A percentile compares a stretch with the other conserved stretches of the same genome.
These are phyloP conservation scores for Cucumis sativus DNA, from an alignment of 306 rosid species.

Conservation along the genomic window DNA sequence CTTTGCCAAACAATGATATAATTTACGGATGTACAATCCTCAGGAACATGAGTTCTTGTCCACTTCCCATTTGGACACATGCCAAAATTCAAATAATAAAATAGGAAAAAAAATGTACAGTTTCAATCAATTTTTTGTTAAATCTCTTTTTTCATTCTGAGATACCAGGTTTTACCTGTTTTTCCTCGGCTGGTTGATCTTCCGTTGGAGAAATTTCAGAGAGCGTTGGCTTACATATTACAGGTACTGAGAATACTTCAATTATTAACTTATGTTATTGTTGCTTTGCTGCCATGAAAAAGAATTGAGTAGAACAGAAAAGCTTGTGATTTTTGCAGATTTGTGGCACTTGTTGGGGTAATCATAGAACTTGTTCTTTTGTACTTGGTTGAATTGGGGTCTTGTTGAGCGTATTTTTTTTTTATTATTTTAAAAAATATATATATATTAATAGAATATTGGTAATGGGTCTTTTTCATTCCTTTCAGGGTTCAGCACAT, in stretches of 20 bases:
- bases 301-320: neutral
- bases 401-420: neutral
- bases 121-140: neutral
- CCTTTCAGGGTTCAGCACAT: slow-evolving; percentile 91
- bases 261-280: neutral
- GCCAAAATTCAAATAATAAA: neutral
- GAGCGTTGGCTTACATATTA: slow-evolving; percentile 87
- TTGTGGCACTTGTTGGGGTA: neutral
- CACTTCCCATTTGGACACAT: neutral
- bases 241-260: slow-evolving; percentile 47
- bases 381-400: neutral
- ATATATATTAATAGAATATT: neutral
- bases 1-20: neutral
- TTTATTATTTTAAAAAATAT: no score
- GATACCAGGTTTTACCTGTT: slow-evolving; percentile 81
- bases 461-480: neutral
- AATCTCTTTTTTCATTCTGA: slow-evolving; percentile 5
- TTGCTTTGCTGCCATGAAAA: neutral
- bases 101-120: neutral
- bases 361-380: neutral
- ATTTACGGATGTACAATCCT: neutral
- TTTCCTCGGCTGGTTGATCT: slow-evolving; percentile 86
- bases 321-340: neutral
- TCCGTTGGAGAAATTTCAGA: slow-evolving; percentile 92
- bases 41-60: neutral